phyloP scores from a whole-genome alignment of 495 filamentous ascomycete species.

The Daldinia loculata region DNA sequence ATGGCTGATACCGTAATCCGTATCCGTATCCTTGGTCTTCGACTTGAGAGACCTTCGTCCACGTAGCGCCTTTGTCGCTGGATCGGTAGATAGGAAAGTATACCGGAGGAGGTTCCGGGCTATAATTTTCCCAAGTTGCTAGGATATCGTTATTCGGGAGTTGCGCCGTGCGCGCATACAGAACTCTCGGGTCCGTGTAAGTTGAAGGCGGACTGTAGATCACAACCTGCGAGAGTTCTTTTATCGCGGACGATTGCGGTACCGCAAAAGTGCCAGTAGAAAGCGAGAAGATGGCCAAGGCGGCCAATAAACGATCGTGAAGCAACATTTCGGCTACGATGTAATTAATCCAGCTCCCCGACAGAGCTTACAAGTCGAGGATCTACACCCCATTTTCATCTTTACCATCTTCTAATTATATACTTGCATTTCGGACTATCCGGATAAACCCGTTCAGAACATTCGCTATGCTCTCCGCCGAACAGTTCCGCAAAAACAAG shows the following conservation, averaged over 20 bases:
- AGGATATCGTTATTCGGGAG: constrained; percentile 60
- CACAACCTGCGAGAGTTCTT: constrained; percentile 29
- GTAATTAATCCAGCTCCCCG: background rate
- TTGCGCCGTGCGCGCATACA: constrained; percentile 63
- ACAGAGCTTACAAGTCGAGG: background rate
- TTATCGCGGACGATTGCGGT: constrained; percentile 10
- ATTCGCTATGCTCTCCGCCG: constrained; percentile 35
- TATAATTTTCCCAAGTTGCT: constrained; percentile 75
- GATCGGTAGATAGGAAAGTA: constrained; percentile 74
- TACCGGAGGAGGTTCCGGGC: constrained; percentile 61
- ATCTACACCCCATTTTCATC: constrained; percentile 15
- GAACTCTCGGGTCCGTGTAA: constrained; percentile 52
- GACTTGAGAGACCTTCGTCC: constrained; percentile 68
- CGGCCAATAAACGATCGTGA: constrained; percentile 12
- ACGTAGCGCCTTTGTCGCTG: constrained; percentile 66
- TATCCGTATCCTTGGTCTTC: constrained; percentile 69
- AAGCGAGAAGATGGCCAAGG: constrained; percentile 21
- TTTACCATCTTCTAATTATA: constrained; percentile 19
- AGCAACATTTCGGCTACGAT: constrained; percentile 22
- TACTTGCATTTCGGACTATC: constrained; percentile 16
- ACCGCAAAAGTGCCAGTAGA: background rate
- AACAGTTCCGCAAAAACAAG: constrained; percentile 27
- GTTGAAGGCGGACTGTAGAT: constrained; percentile 28
- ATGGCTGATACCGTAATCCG: constrained; percentile 74
- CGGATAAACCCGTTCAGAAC: constrained; percentile 21